phyloP scores from a whole-genome alignment of 257 asterid species.

The Lavandula angustifolia region DNA sequence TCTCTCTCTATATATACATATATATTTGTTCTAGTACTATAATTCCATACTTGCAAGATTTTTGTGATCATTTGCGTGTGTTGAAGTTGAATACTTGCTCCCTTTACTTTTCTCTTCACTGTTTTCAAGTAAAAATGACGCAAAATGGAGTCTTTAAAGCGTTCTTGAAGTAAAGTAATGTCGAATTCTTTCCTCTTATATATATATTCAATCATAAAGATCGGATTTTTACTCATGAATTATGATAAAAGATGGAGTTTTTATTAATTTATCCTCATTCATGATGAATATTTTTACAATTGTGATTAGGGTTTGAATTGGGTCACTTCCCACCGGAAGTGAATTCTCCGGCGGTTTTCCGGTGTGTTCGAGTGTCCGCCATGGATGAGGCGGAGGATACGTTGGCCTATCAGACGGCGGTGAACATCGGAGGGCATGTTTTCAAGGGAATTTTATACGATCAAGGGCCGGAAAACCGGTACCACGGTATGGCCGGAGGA shows the following conservation, averaged over 20 bases:
- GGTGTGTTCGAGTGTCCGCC: slow-evolving; percentile 51
- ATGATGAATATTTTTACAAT: too few relatives aligned
- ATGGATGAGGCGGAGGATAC: slow-evolving; percentile 49
- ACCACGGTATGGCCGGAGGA: slow-evolving; percentile 29
- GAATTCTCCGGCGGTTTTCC: slow-evolving; percentile 51
- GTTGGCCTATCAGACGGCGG: slow-evolving; percentile 58
- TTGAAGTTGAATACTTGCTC: not conserved
- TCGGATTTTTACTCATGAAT: too few relatives aligned
- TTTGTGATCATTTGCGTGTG: not conserved
- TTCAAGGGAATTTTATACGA: slow-evolving; percentile 67
- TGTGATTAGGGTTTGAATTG: slow-evolving; percentile 44
- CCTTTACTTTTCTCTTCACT: slow-evolving; percentile 34
- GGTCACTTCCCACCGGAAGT: slow-evolving; percentile 56
- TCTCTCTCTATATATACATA: too few relatives aligned
- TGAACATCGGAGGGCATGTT: slow-evolving; percentile 62
- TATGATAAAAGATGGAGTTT: not conserved
- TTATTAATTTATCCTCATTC: not conserved
- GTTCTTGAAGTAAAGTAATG: slow-evolving; percentile 2
- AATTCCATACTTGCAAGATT: not conserved
- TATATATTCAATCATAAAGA: not conserved
- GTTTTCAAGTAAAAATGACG: slow-evolving; percentile 48
- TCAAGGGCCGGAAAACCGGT: slow-evolving; percentile 51
- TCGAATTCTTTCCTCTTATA: not conserved
- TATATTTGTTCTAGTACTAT: not conserved
- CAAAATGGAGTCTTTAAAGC: slow-evolving; percentile 13